Evolutionary conservation across 2,329 filamentous ascomycete genomes (phyloP).

Genomic region (Alternaria conjuncta): DNA sequence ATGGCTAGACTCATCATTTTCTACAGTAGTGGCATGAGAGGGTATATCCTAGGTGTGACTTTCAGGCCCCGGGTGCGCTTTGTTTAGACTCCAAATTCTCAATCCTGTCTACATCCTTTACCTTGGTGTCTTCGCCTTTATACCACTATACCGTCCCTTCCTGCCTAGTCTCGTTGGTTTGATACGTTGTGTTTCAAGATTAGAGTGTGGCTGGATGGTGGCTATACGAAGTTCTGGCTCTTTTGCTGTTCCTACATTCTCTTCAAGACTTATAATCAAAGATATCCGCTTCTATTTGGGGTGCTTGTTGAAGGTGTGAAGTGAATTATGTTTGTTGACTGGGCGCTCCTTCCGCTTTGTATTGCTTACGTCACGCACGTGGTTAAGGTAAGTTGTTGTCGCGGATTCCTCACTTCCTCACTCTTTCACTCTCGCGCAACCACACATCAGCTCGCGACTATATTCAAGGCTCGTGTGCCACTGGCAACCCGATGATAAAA

Average conservation of each 20-base stretch:
- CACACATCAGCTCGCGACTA: too few relatives aligned
- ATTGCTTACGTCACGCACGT: not conserved
- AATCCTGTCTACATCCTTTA: conserved; percentile 40
- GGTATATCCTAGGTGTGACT: conserved; percentile 38
- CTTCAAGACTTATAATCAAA: not conserved
- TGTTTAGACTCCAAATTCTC: conserved; percentile 48
- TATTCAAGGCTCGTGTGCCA: too few relatives aligned
- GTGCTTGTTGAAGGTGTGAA: not conserved
- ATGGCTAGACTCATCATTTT: conserved; percentile 38
- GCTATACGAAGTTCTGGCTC: not conserved
- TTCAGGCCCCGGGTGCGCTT: conserved; percentile 39
- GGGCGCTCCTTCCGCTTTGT: not conserved
- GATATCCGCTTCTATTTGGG: not conserved
- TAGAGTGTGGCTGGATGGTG: not conserved
- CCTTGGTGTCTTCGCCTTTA: not conserved
- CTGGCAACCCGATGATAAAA: too few relatives aligned
- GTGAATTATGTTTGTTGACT: not conserved
- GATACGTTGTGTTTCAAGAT: not conserved
- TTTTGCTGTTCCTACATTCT: not conserved
- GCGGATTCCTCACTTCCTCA: not conserved
- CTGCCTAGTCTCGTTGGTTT: not conserved
- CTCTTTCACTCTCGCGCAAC: not conserved
- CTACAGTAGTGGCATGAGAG: conserved; percentile 32
- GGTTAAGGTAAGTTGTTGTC: too few relatives aligned
- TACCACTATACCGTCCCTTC: not conserved